These are phyloP conservation scores for Boletus speciosus DNA, from an alignment of 768 basidiomycete genomes.

Conservation along the genomic window DNA sequence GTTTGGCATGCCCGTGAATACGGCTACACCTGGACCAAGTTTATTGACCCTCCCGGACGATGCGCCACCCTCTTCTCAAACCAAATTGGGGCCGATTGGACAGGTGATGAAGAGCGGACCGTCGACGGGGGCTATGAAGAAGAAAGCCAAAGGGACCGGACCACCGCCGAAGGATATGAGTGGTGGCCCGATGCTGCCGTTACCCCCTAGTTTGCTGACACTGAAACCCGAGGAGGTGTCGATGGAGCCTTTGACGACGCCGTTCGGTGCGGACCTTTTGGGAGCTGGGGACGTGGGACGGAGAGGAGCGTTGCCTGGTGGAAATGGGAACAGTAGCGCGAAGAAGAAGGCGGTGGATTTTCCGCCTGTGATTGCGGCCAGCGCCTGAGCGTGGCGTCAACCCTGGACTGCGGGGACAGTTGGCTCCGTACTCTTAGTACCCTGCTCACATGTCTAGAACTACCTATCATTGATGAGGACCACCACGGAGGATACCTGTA, in stretches of 20 bases:
- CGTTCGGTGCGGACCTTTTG: constrained; percentile 12
- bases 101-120: constrained; percentile 59
- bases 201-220: constrained; percentile 17
- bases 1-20: neutral
- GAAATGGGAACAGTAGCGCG: constrained; percentile 8
- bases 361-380: constrained; percentile 36
- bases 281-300: constrained; percentile 3
- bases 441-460: constrained; percentile 15
- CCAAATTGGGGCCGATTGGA: constrained; percentile 77
- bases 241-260: constrained; percentile 15
- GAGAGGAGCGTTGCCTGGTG: constrained; percentile 8
- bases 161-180: constrained; percentile 23
- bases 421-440: neutral
- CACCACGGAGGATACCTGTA: constrained; percentile 33
- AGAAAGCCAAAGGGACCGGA: constrained; percentile 41
- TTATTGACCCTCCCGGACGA: constrained; percentile 61
- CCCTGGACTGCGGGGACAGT: neutral
- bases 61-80: constrained; percentile 49
- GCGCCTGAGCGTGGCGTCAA: constrained; percentile 21
- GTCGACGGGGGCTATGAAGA: constrained; percentile 53
- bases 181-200: constrained; percentile 15
- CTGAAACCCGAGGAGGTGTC: constrained; percentile 20
- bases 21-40: neutral
- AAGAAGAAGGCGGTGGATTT: constrained; percentile 30
- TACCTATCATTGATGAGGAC: neutral